Conservation (phyloP, 768 basidiomycete genomes). For the Mycena amicta region DNA sequence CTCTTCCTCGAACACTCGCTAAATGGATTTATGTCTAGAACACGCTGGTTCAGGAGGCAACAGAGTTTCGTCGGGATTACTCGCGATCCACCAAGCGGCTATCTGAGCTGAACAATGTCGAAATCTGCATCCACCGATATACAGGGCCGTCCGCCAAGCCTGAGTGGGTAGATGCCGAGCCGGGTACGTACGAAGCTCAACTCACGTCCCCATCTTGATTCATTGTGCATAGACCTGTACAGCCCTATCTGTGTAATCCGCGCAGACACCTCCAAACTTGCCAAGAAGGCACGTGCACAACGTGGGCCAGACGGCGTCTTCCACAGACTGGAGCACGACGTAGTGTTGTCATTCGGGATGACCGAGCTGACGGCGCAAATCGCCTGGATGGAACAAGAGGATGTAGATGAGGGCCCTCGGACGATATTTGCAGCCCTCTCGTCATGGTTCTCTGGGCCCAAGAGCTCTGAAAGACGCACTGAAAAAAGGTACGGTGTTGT, state of each 20-base stretch:
- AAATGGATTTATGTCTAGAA: not conserved
- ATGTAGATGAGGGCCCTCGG: not conserved
- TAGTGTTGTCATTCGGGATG: not conserved
- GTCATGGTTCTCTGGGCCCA: too few species aligned
- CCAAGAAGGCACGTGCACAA: not conserved
- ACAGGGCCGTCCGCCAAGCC: not conserved
- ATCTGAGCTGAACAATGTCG: not conserved
- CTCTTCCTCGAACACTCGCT: not conserved
- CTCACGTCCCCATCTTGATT: not conserved
- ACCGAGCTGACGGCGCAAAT: not conserved
- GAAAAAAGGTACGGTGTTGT: not conserved
- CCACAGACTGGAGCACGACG: not conserved
- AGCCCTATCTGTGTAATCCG: not conserved
- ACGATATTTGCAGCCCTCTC: not conserved
- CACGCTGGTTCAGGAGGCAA: not conserved
- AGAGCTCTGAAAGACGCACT: too few species aligned
- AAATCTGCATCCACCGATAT: not conserved
- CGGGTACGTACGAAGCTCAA: not conserved
- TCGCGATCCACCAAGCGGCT: not conserved
- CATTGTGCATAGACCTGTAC: not conserved
- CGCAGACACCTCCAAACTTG: not conserved
- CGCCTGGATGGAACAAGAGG: not conserved
- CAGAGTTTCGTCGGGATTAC: not conserved
- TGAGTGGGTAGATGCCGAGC: not conserved
- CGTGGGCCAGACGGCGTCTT: not conserved